Evolutionary conservation across 1,284 basidiomycete genomes (phyloP).

Genomic region (Ceratobasidium sp.): DNA sequence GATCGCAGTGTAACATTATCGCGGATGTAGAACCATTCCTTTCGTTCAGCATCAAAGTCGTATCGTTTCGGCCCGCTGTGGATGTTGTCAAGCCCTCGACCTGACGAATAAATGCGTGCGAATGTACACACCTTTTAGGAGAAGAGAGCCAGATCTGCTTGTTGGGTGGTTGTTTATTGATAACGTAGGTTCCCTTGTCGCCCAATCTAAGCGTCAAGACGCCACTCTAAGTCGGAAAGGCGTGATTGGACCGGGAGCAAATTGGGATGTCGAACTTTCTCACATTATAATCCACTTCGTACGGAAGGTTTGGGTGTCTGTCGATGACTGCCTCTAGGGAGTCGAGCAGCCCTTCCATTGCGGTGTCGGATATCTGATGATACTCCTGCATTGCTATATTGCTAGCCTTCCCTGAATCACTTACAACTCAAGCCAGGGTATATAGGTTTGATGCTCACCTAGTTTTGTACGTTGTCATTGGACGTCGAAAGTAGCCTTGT

Average conservation of each 20-base stretch:
- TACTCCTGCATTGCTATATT: slow-evolving; percentile 77
- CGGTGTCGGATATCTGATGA: slow-evolving; percentile 79
- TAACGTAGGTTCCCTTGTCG: slow-evolving; percentile 93
- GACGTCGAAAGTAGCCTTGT: not conserved
- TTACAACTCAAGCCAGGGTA: not conserved
- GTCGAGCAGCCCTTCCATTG: slow-evolving; percentile 87
- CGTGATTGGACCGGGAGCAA: slow-evolving; percentile 49
- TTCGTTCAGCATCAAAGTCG: slow-evolving; percentile 70
- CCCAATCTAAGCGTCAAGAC: slow-evolving; percentile 91
- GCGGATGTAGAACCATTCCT: slow-evolving; percentile 84
- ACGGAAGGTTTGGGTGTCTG: slow-evolving; percentile 61
- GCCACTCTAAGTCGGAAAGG: slow-evolving; percentile 70
- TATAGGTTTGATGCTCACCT: slow-evolving; percentile 4
- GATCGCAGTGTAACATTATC: slow-evolving; percentile 72
- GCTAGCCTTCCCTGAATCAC: slow-evolving; percentile 57
- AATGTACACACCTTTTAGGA: slow-evolving; percentile 72
- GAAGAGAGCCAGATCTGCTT: slow-evolving; percentile 99
- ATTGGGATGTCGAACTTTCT: slow-evolving; percentile 56
- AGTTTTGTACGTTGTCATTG: slow-evolving; percentile 17
- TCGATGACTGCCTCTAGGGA: slow-evolving; percentile 85
- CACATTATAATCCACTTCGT: slow-evolving; percentile 96
- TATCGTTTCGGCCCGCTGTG: slow-evolving; percentile 89
- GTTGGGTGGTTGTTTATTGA: slow-evolving; percentile 99
- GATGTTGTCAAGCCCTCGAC: not conserved
- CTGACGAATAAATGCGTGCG: not conserved